Base-by-base conservation (phyloP, 2,329 filamentous ascomycete genomes). In the Alternaria angustiovoidea region DNA sequence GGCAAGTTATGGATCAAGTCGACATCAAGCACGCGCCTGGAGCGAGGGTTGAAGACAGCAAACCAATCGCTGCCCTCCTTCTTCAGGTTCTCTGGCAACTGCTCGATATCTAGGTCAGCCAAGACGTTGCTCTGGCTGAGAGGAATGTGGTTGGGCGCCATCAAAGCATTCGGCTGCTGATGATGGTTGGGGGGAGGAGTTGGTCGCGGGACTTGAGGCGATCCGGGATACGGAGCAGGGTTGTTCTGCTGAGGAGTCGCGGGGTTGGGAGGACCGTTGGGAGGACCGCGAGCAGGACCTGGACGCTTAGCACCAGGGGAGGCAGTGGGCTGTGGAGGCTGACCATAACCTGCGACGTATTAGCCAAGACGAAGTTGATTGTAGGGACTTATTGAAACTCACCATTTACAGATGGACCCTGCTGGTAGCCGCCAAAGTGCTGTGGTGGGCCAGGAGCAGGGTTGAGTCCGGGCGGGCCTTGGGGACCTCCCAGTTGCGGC, bases 11-110 rank as follows among this genome's bases (percentile, higher is more conserved):
- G 95, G 48, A 97, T 90, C 39, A 99, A 86, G 67, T 97, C 93
- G 54, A 99, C 93, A 75, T 99, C 95, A 52, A 99, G 84, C 52
- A 93, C 88, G 60, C 95, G 92, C 64, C 92, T 92, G 38, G 97
- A 91, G 59, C 90, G 88, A 44, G 94, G 93, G 81, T 99, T 97
- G 86, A 97, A 99, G 66, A 98, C 92, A 44, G 92, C 94, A 77
- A 96, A 96, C 95, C 95, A 99, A 77, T 98, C 95, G 44, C 87
- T 84, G 30, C 92, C 91, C 58, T 93, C 91, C 77, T 94, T 94
- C 86, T 98, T 98, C 65, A 93, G 88, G 70, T 93, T 89, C 2
- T 91, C 87, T 30, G 94, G 93, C 41, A 98, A 85, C 62, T 92
- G 88, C 62, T 97, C 93, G 7, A 91, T 88, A 69, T 97, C 93